Conservation (phyloP, 805 yeast species). For the Wickerhamomyces kurtzmanii region DNA sequence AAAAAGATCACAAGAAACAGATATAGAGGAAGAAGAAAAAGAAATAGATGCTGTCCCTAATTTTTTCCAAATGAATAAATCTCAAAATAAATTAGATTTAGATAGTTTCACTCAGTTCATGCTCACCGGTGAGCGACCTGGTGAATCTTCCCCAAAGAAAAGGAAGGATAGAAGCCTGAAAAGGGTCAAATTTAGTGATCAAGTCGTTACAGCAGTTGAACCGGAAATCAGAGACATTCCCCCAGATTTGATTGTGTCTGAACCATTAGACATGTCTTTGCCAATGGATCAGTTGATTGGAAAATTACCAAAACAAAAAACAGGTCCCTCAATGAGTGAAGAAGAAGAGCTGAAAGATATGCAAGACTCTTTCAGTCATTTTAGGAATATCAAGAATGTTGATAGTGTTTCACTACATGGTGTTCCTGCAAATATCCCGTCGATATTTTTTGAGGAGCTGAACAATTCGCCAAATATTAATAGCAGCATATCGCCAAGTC, state of each 20-base stretch:
- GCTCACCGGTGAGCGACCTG: constrained; percentile 71
- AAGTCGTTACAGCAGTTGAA: constrained; percentile 32
- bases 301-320: constrained; percentile 24
- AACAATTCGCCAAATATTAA: background rate
- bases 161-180: constrained; percentile 35
- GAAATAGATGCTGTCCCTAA: constrained; percentile 3
- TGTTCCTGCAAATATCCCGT: constrained; percentile 46
- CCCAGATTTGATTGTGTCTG: constrained; percentile 12
- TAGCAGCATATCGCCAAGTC: constrained; percentile 15
- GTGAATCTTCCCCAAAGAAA: constrained; percentile 24
- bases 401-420: constrained; percentile 72
- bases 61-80: constrained; percentile 2
- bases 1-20: constrained; percentile 40
- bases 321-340: constrained; percentile 38
- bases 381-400: constrained; percentile 61
- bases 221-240: constrained; percentile 5
- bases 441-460: constrained; percentile 20
- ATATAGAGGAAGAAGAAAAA: constrained; percentile 27
- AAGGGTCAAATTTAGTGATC: constrained; percentile 66
- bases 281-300: constrained; percentile 71
- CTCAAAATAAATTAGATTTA: constrained; percentile 47
- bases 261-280: constrained; percentile 44
- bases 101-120: constrained; percentile 81
- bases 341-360: constrained; percentile 63
- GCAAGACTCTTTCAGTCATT: constrained; percentile 66